A percentile compares a stretch with the other conserved stretches of the same genome.
These are phyloP conservation scores for Neurospora cerealis DNA, from an alignment of 495 filamentous ascomycete genomes.

Conservation along the genomic window DNA sequence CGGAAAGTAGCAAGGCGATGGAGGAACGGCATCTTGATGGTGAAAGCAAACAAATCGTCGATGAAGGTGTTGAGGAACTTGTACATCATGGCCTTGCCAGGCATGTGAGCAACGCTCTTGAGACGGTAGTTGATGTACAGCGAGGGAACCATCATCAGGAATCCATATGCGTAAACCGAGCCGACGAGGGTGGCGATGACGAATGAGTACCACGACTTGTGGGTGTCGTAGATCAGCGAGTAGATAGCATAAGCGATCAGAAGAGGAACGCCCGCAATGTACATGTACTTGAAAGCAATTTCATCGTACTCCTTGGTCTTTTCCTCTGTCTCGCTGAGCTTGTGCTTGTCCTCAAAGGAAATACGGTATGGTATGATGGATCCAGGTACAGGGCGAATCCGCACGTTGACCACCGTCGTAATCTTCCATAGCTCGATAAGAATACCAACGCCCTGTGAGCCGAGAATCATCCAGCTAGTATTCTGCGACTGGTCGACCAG, in stretches of 20 bases:
- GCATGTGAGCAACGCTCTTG: constrained; percentile 97
- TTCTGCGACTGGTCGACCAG: constrained; percentile 96
- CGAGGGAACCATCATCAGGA: constrained; percentile 97
- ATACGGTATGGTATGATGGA: constrained; percentile 75
- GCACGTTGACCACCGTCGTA: constrained; percentile 92
- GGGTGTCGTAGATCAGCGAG: constrained; percentile 82
- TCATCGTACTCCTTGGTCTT: constrained; percentile 98
- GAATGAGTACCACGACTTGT: constrained; percentile 98
- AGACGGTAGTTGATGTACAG: constrained; percentile 98
- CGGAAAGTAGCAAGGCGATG: constrained; percentile 90
- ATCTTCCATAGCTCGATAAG: constrained; percentile 96
- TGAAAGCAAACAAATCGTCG: constrained; percentile 80
- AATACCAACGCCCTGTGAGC: constrained; percentile 87
- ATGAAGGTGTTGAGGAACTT: constrained; percentile 80
- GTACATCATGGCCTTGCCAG: constrained; percentile 89
- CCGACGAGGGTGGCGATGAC: constrained; percentile 85
- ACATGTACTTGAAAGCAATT: constrained; percentile 95
- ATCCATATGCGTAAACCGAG: constrained; percentile 94
- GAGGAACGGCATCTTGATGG: constrained; percentile 96
- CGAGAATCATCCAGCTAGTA: constrained; percentile 97
- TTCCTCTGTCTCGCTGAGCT: constrained; percentile 86
- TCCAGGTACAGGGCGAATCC: constrained; percentile 58
- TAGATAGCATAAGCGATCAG: constrained; percentile 83
- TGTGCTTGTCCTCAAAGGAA: constrained; percentile 92
- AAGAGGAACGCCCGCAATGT: constrained; percentile 81